Conservation (phyloP, 257 asterid genomes). For the Solanum chiquidenum region DNA sequence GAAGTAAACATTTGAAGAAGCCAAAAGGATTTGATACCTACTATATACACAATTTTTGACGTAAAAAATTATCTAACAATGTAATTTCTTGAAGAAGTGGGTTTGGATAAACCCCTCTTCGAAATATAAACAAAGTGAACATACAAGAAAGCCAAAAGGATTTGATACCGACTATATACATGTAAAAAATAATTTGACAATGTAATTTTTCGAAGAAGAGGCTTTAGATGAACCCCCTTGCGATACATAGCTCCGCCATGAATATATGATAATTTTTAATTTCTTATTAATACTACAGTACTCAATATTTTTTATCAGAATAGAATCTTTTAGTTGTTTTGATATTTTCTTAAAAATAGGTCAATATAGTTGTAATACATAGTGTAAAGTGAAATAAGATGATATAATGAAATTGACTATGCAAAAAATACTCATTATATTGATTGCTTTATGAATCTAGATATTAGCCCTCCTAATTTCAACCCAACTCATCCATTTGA, state of each 20-base stretch:
- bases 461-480: background rate
- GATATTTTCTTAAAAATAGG: background rate
- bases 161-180: background rate
- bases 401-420: background rate
- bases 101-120: background rate
- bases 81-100: background rate
- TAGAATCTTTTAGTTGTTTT: background rate
- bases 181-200: background rate
- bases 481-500: background rate
- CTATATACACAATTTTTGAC: background rate
- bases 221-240: background rate
- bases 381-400: background rate
- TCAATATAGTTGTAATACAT: background rate
- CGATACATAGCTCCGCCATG: background rate
- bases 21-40: background rate
- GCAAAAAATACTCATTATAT: background rate
- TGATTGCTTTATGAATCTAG: background rate
- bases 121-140: background rate
- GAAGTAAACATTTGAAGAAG: background rate
- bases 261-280: background rate
- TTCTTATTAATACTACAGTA: background rate
- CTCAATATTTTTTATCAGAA: background rate
- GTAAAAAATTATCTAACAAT: background rate
- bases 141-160: background rate
- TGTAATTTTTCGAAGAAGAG: background rate